Evolutionary conservation across 2,329 filamentous ascomycete genomes (phyloP).

Genomic region (Periconia macrospinosa): DNA sequence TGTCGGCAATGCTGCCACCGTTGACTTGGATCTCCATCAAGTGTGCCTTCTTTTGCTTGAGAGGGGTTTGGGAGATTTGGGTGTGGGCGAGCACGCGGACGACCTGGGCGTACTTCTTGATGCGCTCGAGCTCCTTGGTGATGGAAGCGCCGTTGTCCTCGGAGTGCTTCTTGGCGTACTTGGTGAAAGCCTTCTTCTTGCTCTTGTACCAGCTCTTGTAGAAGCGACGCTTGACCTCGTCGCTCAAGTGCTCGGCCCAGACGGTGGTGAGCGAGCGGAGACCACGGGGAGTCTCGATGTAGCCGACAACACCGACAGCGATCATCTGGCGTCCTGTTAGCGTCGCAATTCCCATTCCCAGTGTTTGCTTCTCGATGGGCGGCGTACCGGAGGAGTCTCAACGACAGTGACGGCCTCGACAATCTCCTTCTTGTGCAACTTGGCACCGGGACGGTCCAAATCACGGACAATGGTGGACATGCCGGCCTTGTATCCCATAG

Average conservation of each 20-base stretch:
- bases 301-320: conserved; percentile 98
- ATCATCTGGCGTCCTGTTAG: conserved; percentile 74
- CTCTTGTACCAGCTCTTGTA: conserved; percentile 99
- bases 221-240: conserved; percentile 99
- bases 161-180: conserved; percentile 99
- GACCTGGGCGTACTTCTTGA: conserved; percentile 99
- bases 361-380: conserved; percentile 59
- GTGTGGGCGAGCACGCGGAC: conserved; percentile 99
- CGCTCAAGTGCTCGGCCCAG: conserved; percentile 98
- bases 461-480: conserved; percentile 99
- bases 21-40: conserved; percentile 99
- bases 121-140: conserved; percentile 97
- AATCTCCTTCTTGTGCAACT: conserved; percentile 84
- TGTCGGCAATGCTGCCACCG: conserved; percentile 92
- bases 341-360: conserved; percentile 55
- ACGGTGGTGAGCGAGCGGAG: conserved; percentile 99
- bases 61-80: conserved; percentile 97
- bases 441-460: conserved; percentile 97
- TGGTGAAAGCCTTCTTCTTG: conserved; percentile 99
- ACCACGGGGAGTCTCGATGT: conserved; percentile 99
- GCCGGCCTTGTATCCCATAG: conserved; percentile 99
- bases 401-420: conserved; percentile 47
- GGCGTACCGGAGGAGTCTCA: conserved; percentile 67
- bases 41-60: conserved; percentile 99
- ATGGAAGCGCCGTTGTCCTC: conserved; percentile 88